Evolutionary conservation across 1,284 basidiomycete genomes (phyloP).

Genomic region (Golubevia pallescens): DNA sequence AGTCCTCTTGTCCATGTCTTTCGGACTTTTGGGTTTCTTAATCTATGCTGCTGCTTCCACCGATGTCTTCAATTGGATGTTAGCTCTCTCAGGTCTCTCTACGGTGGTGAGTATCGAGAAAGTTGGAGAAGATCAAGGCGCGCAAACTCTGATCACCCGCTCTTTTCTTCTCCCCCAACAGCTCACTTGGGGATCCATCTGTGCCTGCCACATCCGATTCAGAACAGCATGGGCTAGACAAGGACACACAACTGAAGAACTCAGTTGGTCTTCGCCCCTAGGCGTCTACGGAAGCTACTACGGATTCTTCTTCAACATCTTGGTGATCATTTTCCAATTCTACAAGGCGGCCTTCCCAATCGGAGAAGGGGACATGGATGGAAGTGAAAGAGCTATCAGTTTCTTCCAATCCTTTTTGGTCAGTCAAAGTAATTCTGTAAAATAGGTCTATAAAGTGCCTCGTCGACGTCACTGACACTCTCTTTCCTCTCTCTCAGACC

Average conservation of each 20-base stretch:
- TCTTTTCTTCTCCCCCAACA: too few relatives aligned
- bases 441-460: too few relatives aligned
- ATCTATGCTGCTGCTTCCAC: slow-evolving; percentile 51
- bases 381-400: slow-evolving; percentile 57
- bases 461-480: too few relatives aligned
- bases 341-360: slow-evolving; percentile 49
- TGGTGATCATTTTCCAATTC: slow-evolving; percentile 57
- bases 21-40: slow-evolving; percentile 50
- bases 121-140: too few relatives aligned
- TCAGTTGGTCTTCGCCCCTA: slow-evolving; percentile 55
- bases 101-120: slow-evolving; percentile 28
- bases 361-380: slow-evolving; percentile 37
- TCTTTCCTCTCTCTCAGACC: too few relatives aligned
- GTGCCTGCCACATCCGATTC: slow-evolving; percentile 46
- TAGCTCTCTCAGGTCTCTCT: slow-evolving; percentile 56
- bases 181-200: slow-evolving; percentile 23
- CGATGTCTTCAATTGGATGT: slow-evolving; percentile 63
- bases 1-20: slow-evolving; percentile 47
- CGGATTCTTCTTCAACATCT: slow-evolving; percentile 43
- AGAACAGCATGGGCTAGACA: slow-evolving; percentile 46
- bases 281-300: slow-evolving; percentile 45
- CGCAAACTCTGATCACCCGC: too few relatives aligned
- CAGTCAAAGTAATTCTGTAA: too few relatives aligned
- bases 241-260: slow-evolving; percentile 53
- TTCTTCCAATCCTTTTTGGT: slow-evolving; percentile 67